Evolutionary conservation across 2,329 filamentous ascomycete genomes (phyloP), one percentile per base, ranked within the genome.

Genomic region (Alternaria sp.): DNA sequence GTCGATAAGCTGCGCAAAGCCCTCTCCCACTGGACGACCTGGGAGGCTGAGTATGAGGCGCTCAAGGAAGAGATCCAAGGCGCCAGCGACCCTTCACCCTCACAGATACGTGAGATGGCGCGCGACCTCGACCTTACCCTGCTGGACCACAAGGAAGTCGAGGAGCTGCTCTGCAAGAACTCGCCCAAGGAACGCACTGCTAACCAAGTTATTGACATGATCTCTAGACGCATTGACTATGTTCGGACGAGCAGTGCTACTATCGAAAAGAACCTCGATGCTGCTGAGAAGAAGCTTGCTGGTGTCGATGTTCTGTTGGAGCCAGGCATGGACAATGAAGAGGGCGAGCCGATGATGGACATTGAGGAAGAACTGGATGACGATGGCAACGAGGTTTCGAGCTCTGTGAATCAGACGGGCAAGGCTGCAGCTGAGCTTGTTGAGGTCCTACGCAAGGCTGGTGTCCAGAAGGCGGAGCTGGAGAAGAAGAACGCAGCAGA

Each of bases 281-380:
- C 84, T 1, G 88, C 88, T 7, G 90, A 97, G 78, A 86, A 90
- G 65, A 91, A 91, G 73, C 82, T 95, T 52, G 87, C 88, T 15
- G 88, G 88, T 10, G 70, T 72, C 59, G 60, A 85, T 90, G 11
- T 83, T 21, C 36, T 88, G 10, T 82, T 89, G 4, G 85, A 89
- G 23, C 86, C 89, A 1, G 88, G 89, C 57, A 83, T 85, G 47
- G 84, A 83, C 56, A 89, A 91, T 63, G 90, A 91, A 63, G 89
- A 89, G 12, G 90, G 89, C 1, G 83, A 93, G 55, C 92, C 93
- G 0, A 87, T 98, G 62, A 94, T 91, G 30, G 96, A 98, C 72
- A 98, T 99, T 68, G 85, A 93, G 58, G 96, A 99, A 80, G 89
- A 97, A 81, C 84, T 98, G 23, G 96, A 98, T 74, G 94, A 97